Base-by-base conservation (phyloP, 345 rosid species). In the Citrus unshiu region DNA sequence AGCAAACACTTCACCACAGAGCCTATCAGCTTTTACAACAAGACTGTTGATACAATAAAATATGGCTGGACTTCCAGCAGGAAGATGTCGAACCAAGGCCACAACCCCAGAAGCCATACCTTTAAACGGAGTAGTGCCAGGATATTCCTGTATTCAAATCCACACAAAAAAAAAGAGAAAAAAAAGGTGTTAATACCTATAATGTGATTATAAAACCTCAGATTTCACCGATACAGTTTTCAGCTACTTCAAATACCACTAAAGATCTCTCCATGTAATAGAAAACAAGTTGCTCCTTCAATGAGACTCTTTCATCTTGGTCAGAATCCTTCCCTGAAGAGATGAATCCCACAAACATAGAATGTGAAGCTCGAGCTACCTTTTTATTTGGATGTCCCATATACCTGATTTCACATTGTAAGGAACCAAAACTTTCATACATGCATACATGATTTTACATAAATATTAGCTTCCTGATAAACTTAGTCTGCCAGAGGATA, bases 31-130 rank as follows among this genome's bases (percentile, higher is more conserved):
- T 63, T 92, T 92, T 79, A 93, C 94, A 70, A 91, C 89, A 73
- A 95, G 91, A 81, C 87, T 85, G 72, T 95, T 89, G 83, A 95
- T 82, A 76, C 93, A 89, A 84, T 87, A 92, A 84, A 89, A 91
- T 76, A 78, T 85, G 75, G 98, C 93, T 24, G 99, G 97, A 86
- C 97, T 91, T 78, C 99, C 97, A 19, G 97, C 97, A 76, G 97
- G 97, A 86, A 95, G 95, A 86, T 94, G 85, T 74, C 91, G 87
- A 79, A 89, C 90, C 89, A 94, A 81, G 78, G 98, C 89, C 70
- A 85, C 97, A 75, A 94, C 91, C 63, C 98, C 99, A 25, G 95
- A 88, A 85, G 99, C 99, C 92, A 96, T 86, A 63, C 98, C 98
- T 82, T 96, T 96, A 83, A 96, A 96, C 40, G 99, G 94, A 56